Evolutionary conservation across 768 basidiomycete species (phyloP).

Genomic region (Pleurotus salmoneostramineus): DNA sequence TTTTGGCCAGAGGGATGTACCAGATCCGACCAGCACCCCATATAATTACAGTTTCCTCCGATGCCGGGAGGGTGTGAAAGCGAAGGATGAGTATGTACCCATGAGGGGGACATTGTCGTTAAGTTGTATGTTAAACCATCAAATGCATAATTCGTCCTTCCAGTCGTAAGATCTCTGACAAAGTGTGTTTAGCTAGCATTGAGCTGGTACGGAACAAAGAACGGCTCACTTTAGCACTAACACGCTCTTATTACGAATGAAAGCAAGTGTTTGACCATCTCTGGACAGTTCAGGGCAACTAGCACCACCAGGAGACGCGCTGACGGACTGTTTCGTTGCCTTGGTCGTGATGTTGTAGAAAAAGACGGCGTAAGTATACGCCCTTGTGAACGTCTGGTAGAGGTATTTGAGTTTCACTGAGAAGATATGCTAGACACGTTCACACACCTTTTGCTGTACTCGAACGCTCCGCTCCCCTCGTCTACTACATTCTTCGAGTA

Average conservation of each 20-base stretch:
- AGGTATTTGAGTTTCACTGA: neutral
- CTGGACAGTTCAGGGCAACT: conserved; percentile 67
- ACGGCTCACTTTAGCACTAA: conserved; percentile 60
- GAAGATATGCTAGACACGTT: neutral
- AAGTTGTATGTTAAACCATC: conserved; percentile 69
- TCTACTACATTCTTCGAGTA: conserved; percentile 66
- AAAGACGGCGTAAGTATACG: conserved; percentile 70
- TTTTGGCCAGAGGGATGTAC: conserved; percentile 49
- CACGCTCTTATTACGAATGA: conserved; percentile 70
- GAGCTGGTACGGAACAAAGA: neutral
- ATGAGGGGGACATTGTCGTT: conserved; percentile 65
- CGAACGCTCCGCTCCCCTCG: conserved; percentile 30
- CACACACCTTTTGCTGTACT: conserved; percentile 62
- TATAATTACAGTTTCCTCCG: conserved; percentile 56
- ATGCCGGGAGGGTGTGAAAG: conserved; percentile 48
- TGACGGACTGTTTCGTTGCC: conserved; percentile 46
- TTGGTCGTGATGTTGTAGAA: conserved; percentile 59
- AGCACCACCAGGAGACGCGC: conserved; percentile 64
- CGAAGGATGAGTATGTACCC: conserved; percentile 77
- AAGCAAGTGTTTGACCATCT: conserved; percentile 67
- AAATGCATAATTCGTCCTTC: conserved; percentile 63
- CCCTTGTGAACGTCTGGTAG: conserved; percentile 60
- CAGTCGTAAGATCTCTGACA: conserved; percentile 59
- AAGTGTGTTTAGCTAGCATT: neutral
- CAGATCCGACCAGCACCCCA: conserved; percentile 76